These are phyloP conservation scores for Heterobasidion occidentale DNA, from an alignment of 1,284 basidiomycete genomes.

Conservation along the genomic window DNA sequence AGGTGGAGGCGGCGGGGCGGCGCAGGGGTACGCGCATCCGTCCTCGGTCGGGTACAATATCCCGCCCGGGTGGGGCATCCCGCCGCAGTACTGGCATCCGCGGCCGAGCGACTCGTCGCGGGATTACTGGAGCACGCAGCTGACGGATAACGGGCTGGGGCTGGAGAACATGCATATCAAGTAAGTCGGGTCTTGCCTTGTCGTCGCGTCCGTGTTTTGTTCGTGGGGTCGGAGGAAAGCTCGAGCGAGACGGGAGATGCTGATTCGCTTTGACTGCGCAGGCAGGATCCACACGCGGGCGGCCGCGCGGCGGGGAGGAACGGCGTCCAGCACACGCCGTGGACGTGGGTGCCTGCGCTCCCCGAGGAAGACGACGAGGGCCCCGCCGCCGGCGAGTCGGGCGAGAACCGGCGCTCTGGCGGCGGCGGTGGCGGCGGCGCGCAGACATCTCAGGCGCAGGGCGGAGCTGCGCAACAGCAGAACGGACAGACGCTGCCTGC, in stretches of 20 bases:
- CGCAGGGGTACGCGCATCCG: conserved; percentile 21
- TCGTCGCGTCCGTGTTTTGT: too few relatives aligned
- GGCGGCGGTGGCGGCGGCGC: too few relatives aligned
- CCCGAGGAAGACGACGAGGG: conserved; percentile 11
- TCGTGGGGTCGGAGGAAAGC: neutral
- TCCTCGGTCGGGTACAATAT: conserved; percentile 13
- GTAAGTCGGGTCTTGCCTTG: too few relatives aligned
- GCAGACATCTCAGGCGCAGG: neutral
- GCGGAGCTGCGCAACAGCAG: neutral
- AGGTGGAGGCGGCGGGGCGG: neutral
- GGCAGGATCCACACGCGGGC: conserved; percentile 11
- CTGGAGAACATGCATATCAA: conserved; percentile 57
- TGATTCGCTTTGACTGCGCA: conserved; percentile 1
- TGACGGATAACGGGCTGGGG: conserved; percentile 56
- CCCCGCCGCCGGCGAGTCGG: neutral
- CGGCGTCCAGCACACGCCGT: conserved; percentile 26
- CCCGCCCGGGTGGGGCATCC: conserved; percentile 14
- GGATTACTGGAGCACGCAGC: conserved; percentile 48
- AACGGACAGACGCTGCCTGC: conserved; percentile 9
- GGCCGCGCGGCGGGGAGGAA: conserved; percentile 12
- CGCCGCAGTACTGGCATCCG: conserved; percentile 37
- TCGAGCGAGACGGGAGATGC: neutral
- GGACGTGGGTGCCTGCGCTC: conserved; percentile 26
- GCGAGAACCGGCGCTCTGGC: neutral
- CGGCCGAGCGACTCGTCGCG: conserved; percentile 54